Evolutionary conservation across 2,329 filamentous ascomycete species (phyloP), one percentile per base, ranked within the genome.

Genomic region (Penicillium sp.): DNA sequence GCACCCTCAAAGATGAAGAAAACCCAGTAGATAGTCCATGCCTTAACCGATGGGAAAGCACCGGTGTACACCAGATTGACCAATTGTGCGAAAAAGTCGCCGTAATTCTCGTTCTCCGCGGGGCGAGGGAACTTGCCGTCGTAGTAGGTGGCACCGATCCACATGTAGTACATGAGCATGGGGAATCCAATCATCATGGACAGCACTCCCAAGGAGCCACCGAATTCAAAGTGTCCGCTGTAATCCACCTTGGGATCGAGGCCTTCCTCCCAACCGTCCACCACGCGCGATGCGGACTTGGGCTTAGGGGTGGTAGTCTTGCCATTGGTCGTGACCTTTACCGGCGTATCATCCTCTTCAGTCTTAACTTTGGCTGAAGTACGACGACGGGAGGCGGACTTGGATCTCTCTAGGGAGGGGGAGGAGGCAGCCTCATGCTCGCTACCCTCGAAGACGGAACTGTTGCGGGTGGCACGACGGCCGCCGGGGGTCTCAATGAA

Each of bases 161-260:
- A 97, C 93, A 99, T 96, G 79, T 97, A 97, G 84, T 91, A 97
- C 93, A 97, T 97, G 68, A 99, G 83, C 38, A 88, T 61, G n/a
- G 94, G 94, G 77, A 97, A 99, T 45, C 89, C 86, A 61, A 92
- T 83, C 91, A 97, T 97, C 85, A 97, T 92, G 65, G 84, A 80
- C 17, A 84, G 77, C 42, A 93, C 89, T 55, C 94, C 93, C n/a
- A 83, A 73, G 3, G 90, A 87, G 58, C 94, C 94, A 62, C 93
- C 93, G 72, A 97, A 99, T 73, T 99, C 96, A 63, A 82, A 82
- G 61, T 84, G 76, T 47, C 81, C 82, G 53, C 79, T 80, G 54
- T 75, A 74, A 63, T 80, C 78, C 57, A 79, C 64, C 61, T 75
- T 78, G 53, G 75, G 73, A 53, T 78, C 76, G 52, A 69, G 72